Base-by-base conservation (phyloP, 2,329 filamentous ascomycete genomes). In the Orbilia javanica region DNA sequence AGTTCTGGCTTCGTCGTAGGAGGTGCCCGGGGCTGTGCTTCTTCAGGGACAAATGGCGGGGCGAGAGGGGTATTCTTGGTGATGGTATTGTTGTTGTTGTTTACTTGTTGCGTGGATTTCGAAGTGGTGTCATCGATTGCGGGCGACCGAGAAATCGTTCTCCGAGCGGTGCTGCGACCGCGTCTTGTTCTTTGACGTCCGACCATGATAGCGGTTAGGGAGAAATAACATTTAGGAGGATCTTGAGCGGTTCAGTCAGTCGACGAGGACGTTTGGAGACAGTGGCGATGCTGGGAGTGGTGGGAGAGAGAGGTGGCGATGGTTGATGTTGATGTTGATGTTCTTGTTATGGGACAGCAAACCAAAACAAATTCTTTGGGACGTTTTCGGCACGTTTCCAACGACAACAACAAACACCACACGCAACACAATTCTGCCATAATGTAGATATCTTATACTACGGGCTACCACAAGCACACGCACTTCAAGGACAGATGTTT, bases 311-410 rank as follows among this genome's bases (percentile, higher is more conserved):
- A 18, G 68, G 20, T 46, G 57, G 46, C 31, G 73, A 53, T 71
- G 36, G 52, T 57, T 57, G 64, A 34, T 15, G n/a, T n/a, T n/a
- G 44, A n/a, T n/a, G n/a, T 8, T 63, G 29, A 39, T 62, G 64
- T 42, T 68, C 55, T 68, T 68, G 46, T 15, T 18, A 20, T 31
- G 18, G 53, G 52, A 44, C 15, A 66, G 48, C 72, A 70, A 75
- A 77, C 72, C 72, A 77, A 77, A 77, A 77, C 73, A 77, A 77
- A 77, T 68, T 53, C 15, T 44, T 44, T 52, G 55, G 48, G 44
- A 11, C 2, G 8, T 39, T 34, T 65, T 55, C 48, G 68, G 55
- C 57, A 65, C 70, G 70, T 75, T 39, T 69, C 71, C 64, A 75
- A 75, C 71, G 71, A 69, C 71, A 75, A 75, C 71, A 75, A 73